Evolutionary conservation across 148 eudicot genomes (phyloP), one percentile per base, ranked within the genome.

Genomic region (Persicaria tinctoria): DNA sequence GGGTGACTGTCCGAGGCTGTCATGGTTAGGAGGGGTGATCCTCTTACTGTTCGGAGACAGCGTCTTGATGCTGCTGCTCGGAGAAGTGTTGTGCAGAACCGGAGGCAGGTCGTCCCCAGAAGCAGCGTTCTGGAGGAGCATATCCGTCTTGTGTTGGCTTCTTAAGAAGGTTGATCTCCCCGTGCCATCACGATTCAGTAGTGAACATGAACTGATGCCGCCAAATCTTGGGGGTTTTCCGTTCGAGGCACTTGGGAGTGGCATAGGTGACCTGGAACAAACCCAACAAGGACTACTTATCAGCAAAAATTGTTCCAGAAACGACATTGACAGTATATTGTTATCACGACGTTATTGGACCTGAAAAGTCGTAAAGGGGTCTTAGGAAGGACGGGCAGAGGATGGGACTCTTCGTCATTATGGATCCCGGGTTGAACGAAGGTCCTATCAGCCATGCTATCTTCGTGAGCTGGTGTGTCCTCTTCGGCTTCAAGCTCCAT

Each of bases 41-140:
- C 97, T 87, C 87, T 87, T 90, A 72, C 89, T 80, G 50, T 86
- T 89, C 6, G 98, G 96, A 32, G 98, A 90, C n/a, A 82, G 46
- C 3, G 89, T 79, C 86, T 92, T 86, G 72, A 94, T 56, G 46
- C 87, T 82, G 51, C 76, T 81, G 51, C 77, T 66, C 1, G 70
- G 70, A 66, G 70, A 66, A 68, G 77, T 76, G 46, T 78, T 83
- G 71, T 89, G 91, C 44, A 91, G 95, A 70, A 88, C 76, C 46
- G 80, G 77, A 7, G 97, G 97, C 53, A 90, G 85, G 53, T 91
- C 95, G 14, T 88, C 87, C 74, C 81, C 92, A 13, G 75, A 66
- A 51, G 77, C 74, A 44, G 74, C 2, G 51, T 46, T 59, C 51
- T 77, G 82, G 49, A 73, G 59, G 5, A 73, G 81, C 76, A 86